Conservation (phyloP, 2,329 filamentous ascomycete species). For the Botryotinia convoluta region DNA sequence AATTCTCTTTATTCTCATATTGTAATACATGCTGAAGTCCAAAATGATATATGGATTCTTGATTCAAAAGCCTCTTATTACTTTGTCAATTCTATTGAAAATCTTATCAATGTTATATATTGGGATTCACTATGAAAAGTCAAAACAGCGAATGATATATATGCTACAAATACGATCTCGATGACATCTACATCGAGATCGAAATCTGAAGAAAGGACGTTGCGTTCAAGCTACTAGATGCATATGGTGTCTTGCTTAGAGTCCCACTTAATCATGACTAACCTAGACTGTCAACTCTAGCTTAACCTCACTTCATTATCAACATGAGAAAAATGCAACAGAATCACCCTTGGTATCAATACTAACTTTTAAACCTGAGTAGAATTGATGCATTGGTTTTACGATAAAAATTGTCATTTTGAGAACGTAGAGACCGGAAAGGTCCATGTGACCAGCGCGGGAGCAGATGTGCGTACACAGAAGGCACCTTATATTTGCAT, state of each 20-base stretch:
- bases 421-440: neutral
- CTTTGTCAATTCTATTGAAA: no score
- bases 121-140: no score
- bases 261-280: neutral
- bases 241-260: neutral
- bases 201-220: neutral
- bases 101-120: no score
- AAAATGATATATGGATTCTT: no score
- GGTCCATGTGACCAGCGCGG: no score
- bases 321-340: neutral
- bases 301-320: neutral
- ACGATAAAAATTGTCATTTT: neutral
- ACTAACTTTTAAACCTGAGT: neutral
- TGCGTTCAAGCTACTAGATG: neutral
- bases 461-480: no score
- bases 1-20: no score
- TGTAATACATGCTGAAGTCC: no score
- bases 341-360: neutral
- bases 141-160: no score
- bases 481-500: neutral
- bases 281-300: neutral
- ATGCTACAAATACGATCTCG: no score
- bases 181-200: neutral
- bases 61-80: no score
- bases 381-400: neutral